phyloP scores from a whole-genome alignment of 768 basidiomycete genomes.

The Infundibulicybe gibba region DNA sequence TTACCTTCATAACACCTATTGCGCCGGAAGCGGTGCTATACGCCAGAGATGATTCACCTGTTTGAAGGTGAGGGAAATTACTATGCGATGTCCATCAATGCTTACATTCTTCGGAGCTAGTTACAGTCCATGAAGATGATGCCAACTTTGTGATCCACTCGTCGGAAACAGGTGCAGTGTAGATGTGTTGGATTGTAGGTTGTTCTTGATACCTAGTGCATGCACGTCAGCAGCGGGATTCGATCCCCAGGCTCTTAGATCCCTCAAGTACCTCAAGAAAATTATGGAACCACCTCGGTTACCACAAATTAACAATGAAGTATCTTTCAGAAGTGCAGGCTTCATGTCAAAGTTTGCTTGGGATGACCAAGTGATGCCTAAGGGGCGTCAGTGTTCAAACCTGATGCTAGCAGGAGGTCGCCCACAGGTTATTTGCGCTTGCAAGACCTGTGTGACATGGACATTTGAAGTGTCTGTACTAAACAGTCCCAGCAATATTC shows the following conservation, averaged over 20 bases:
- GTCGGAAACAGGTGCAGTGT: constrained; percentile 41
- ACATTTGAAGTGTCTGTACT: constrained; percentile 15
- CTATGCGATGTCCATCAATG: constrained; percentile 3
- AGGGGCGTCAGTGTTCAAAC: neutral
- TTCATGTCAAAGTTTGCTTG: constrained; percentile 52
- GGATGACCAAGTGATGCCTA: constrained; percentile 70
- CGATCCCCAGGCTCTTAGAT: neutral
- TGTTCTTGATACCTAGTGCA: constrained; percentile 18
- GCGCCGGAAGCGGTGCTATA: constrained; percentile 58
- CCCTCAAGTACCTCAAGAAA: constrained; percentile 47
- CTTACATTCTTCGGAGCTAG: constrained; percentile 39
- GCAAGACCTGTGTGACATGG: constrained; percentile 31
- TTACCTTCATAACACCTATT: constrained; percentile 51
- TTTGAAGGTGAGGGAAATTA: neutral
- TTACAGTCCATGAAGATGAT: constrained; percentile 52
- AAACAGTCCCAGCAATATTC: constrained; percentile 36
- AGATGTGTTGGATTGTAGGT: constrained; percentile 25
- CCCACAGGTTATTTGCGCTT: constrained; percentile 57
- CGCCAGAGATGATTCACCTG: constrained; percentile 58
- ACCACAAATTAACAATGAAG: constrained; percentile 67
- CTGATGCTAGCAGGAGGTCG: constrained; percentile 5
- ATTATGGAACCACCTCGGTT: constrained; percentile 61
- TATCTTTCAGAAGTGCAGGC: constrained; percentile 48
- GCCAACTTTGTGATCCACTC: constrained; percentile 64
- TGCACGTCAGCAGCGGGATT: neutral